A percentile compares a stretch with the other conserved stretches of the same genome.
phyloP scores from a whole-genome alignment of 495 filamentous ascomycete species.

The Podospora didyma region DNA sequence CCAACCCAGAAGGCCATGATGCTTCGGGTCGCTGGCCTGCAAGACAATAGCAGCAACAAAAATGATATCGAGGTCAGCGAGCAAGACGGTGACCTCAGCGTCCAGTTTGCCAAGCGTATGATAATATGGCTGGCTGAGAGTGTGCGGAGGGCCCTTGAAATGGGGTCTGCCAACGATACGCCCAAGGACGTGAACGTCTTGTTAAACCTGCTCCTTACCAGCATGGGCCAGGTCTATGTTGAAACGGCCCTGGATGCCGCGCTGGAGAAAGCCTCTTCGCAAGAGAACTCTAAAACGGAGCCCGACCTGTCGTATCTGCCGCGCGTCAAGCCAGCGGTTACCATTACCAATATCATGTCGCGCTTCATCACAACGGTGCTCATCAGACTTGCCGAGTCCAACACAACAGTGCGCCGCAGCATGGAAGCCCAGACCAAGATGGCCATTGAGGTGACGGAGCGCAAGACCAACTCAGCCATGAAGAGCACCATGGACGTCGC shows the following conservation, averaged over 20 bases:
- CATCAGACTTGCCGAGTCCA: conserved; percentile 81
- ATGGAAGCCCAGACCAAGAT: conserved; percentile 82
- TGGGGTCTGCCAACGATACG: conserved; percentile 80
- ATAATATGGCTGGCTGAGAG: conserved; percentile 96
- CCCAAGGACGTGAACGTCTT: conserved; percentile 91
- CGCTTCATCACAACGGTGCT: conserved; percentile 86
- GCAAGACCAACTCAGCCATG: conserved; percentile 82
- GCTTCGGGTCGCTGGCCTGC: conserved; percentile 73
- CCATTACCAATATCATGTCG: conserved; percentile 87
- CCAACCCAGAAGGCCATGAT: conserved; percentile 81
- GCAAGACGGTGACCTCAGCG: conserved; percentile 76
- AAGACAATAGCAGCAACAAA: conserved; percentile 49
- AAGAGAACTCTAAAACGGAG: conserved; percentile 74
- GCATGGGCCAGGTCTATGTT: conserved; percentile 91
- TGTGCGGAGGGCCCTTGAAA: conserved; percentile 86
- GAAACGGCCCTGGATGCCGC: conserved; percentile 91
- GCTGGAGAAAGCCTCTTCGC: conserved; percentile 66
- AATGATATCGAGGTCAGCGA: conserved; percentile 86
- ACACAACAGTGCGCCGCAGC: conserved; percentile 80
- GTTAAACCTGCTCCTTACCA: conserved; percentile 75
- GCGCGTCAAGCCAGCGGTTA: conserved; percentile 73
- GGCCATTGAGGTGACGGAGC: conserved; percentile 74
- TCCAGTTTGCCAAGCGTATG: conserved; percentile 91
- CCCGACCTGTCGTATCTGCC: conserved; percentile 85
- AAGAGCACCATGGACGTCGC: conserved; percentile 82